Evolutionary conservation across 2,329 filamentous ascomycete genomes (phyloP), one percentile per base, ranked within the genome.

Genomic region (Epichloe coenophiala): DNA sequence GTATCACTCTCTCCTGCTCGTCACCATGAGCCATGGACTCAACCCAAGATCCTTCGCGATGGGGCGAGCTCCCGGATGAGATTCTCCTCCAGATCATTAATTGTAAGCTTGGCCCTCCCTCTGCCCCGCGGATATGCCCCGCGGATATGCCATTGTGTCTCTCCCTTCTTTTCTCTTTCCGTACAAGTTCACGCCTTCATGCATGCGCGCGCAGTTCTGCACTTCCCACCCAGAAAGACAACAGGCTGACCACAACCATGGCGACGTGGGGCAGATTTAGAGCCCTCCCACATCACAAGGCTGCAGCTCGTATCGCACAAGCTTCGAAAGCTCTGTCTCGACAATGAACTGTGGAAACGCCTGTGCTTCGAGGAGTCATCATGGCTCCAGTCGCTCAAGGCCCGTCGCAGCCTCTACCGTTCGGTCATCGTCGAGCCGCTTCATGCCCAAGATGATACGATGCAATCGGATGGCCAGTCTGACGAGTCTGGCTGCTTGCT

Each of bases 301-400:
- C 70, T 91, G 36, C 87, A 90, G 66, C 74, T 77, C 19, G 79
- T 88, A 12, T 91, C 81, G 27, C 79, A 73, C 55, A 75, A 73
- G 43, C 78, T 91, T 52, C 75, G 83, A 31, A 66, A 71, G 33
- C 71, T 93, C 41, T 83, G 80, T 39, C 81, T 88, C 51, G 88
- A 95, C 62, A 78, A 85, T 58, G 76, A 73, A 39, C 71, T 91
- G 37, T 96, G 90, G 90, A 84, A 84, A 54, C 68, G 75, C 3
- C 74, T 83, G 61, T 90, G 85, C 63, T 88, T 93, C 63, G 74
- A 82, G 37, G 71, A 81, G 52, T 91, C 87, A 15, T 64, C 73
- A 36, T 83, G 83, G 63, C 77, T 84, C 59, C 74, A 79, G 35
- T 69, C 72, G n/a, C 75, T 86, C 23, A 74, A 73, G 52, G 60